These are phyloP conservation scores for Tulasnella sp. DNA, from an alignment of 768 basidiomycete genomes.

Conservation along the genomic window DNA sequence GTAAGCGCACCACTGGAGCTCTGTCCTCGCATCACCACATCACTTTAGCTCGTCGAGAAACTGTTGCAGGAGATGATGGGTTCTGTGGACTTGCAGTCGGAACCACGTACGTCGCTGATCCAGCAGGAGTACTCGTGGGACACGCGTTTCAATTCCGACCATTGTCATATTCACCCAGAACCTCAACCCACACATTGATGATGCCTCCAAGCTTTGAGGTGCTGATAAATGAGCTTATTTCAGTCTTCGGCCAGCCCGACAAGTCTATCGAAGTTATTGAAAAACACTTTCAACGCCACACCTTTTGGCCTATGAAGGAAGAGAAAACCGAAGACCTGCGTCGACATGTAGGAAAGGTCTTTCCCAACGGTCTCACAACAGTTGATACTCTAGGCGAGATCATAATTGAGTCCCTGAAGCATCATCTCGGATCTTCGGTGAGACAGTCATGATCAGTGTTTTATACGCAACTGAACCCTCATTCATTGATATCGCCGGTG, in stretches of 20 bases:
- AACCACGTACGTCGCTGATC: too few relatives aligned
- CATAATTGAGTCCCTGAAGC: too few relatives aligned
- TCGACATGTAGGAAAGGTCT: not conserved
- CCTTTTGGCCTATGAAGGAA: not conserved
- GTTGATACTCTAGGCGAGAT: not conserved
- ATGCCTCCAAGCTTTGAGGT: not conserved
- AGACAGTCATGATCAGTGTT: too few relatives aligned
- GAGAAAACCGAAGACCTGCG: not conserved
- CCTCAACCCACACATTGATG: not conserved
- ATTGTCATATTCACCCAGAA: not conserved
- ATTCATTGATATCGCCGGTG: too few relatives aligned
- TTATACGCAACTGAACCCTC: too few relatives aligned
- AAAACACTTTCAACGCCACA: not conserved
- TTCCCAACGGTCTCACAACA: not conserved
- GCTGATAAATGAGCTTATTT: not conserved
- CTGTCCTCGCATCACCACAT: too few relatives aligned
- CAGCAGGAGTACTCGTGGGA: not conserved
- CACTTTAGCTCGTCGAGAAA: too few relatives aligned
- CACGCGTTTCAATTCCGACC: not conserved
- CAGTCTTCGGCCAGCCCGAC: not conserved
- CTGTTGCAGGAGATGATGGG: too few relatives aligned
- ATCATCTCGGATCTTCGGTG: too few relatives aligned
- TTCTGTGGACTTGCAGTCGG: too few relatives aligned
- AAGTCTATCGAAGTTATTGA: not conserved
- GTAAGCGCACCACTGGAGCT: too few relatives aligned